Percentiles rank a stretch among this genome's conserved stretches.
phyloP scores from a whole-genome alignment of 1,284 basidiomycete genomes.

The Abortiporus biennis region DNA sequence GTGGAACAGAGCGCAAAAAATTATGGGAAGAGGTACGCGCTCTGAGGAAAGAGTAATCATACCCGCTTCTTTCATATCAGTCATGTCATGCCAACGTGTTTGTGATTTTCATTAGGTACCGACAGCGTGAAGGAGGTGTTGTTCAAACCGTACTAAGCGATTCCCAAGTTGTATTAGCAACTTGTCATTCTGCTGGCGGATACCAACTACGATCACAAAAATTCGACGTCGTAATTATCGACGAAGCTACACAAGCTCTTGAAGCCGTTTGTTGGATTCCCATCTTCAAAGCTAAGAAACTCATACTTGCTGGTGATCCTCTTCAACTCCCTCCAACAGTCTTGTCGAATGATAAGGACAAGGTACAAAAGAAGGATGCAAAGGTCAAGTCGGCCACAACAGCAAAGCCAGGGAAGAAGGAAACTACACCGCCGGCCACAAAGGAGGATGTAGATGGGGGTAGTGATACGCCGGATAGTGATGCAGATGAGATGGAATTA shows the following conservation, averaged over 20 bases:
- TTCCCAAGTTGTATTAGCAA: constrained; percentile 85
- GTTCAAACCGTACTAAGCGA: constrained; percentile 74
- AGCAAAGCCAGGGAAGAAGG: constrained; percentile 3
- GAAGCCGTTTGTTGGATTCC: constrained; percentile 98
- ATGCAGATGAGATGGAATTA: neutral
- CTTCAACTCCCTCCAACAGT: constrained; percentile 94
- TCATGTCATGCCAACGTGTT: constrained; percentile 3
- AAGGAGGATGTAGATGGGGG: neutral
- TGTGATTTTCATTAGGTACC: constrained; percentile 49
- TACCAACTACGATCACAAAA: constrained; percentile 67
- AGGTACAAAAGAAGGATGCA: constrained; percentile 22
- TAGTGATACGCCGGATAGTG: neutral
- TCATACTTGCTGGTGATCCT: constrained; percentile 88
- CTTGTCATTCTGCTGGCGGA: constrained; percentile 88
- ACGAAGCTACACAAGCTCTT: constrained; percentile 95
- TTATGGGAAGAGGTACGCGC: constrained; percentile 91
- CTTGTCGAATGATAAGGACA: constrained; percentile 47
- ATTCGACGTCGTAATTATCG: constrained; percentile 93
- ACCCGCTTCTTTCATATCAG: neutral
- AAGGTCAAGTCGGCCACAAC: constrained; percentile 7
- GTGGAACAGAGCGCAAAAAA: constrained; percentile 78
- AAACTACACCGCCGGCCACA: neutral
- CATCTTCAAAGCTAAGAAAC: constrained; percentile 82
- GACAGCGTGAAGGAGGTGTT: constrained; percentile 81
- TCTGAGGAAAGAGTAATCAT: constrained; percentile 79